Evolutionary conservation across 2,329 filamentous ascomycete species (phyloP).

Genomic region (Aspergillus fumigatus): DNA sequence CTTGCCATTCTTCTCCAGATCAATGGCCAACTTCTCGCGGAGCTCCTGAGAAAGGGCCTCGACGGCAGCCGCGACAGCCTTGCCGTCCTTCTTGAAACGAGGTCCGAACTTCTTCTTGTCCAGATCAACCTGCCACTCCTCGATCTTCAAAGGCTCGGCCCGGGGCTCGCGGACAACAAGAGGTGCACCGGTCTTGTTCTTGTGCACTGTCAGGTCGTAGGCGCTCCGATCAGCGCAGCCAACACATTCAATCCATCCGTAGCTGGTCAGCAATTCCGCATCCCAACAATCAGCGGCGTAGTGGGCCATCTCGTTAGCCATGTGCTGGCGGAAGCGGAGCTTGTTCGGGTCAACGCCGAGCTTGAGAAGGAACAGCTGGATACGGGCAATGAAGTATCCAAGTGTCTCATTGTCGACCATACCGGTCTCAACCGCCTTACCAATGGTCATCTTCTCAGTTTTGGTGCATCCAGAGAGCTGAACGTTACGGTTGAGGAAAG

Average conservation of each 20-base stretch:
- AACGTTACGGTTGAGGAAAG: conserved; percentile 76
- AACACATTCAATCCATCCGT: conserved; percentile 97
- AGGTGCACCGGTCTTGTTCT: conserved; percentile 83
- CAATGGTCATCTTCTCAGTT: conserved; percentile 69
- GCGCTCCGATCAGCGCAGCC: conserved; percentile 94
- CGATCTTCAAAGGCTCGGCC: conserved; percentile 70
- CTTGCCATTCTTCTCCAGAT: conserved; percentile 68
- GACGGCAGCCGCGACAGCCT: conserved; percentile 75
- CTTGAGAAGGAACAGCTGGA: conserved; percentile 82
- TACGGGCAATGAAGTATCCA: conserved; percentile 93
- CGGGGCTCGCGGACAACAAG: conserved; percentile 80
- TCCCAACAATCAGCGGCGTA: conserved; percentile 99
- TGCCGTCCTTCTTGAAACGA: conserved; percentile 90
- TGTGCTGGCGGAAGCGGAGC: conserved; percentile 94
- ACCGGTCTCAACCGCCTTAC: conserved; percentile 75
- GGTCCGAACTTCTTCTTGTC: conserved; percentile 97
- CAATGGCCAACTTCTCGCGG: conserved; percentile 72
- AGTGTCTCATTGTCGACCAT: conserved; percentile 96
- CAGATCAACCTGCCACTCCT: conserved; percentile 83
- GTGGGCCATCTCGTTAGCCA: conserved; percentile 86
- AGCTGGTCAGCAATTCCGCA: conserved; percentile 83
- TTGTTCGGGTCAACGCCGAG: conserved; percentile 84
- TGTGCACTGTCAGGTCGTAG: conserved; percentile 88
- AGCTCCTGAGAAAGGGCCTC: conserved; percentile 72
- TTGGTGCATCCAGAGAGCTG: conserved; percentile 83